Conservation (phyloP, 176 grass and related monocot species). For the Phyllostachys edulis region DNA sequence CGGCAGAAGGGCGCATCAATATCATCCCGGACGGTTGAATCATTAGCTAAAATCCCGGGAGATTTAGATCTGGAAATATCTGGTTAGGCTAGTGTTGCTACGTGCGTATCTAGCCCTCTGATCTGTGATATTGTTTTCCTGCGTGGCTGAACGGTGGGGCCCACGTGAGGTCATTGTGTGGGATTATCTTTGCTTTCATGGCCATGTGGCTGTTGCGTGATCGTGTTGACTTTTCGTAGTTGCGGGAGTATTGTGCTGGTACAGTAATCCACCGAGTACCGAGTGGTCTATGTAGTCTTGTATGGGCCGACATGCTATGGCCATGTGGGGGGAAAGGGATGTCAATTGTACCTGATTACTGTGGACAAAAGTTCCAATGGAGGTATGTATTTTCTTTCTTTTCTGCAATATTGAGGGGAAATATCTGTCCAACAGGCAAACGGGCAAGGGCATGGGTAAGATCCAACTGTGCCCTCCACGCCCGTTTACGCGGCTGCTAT, state of each 20-base stretch:
- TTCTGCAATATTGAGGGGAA: too few relatives aligned
- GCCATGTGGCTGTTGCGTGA: not conserved
- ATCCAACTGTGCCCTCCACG: too few relatives aligned
- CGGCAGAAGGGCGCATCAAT: not conserved
- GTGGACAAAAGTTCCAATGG: too few relatives aligned
- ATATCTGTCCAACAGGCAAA: too few relatives aligned
- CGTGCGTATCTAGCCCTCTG: not conserved
- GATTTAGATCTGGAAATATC: slow-evolving; percentile 12
- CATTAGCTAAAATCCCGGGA: not conserved
- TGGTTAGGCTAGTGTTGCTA: not conserved
- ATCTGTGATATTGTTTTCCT: not conserved
- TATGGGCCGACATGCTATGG: not conserved
- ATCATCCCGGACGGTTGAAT: not conserved
- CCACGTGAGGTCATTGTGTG: not conserved
- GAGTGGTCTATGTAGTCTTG: not conserved
- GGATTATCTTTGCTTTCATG: not conserved
- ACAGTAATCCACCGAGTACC: not conserved
- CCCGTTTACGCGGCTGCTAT: too few relatives aligned
- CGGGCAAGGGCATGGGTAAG: too few relatives aligned
- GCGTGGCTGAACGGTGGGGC: not conserved
- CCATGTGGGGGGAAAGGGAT: not conserved
- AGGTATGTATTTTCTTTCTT: too few relatives aligned
- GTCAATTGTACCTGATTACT: too few relatives aligned
- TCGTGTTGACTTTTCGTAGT: not conserved
- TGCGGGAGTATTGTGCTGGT: too few relatives aligned